Evolutionary conservation across 163 green algal genomes (phyloP).

Genomic region (Volvox carteri): DNA sequence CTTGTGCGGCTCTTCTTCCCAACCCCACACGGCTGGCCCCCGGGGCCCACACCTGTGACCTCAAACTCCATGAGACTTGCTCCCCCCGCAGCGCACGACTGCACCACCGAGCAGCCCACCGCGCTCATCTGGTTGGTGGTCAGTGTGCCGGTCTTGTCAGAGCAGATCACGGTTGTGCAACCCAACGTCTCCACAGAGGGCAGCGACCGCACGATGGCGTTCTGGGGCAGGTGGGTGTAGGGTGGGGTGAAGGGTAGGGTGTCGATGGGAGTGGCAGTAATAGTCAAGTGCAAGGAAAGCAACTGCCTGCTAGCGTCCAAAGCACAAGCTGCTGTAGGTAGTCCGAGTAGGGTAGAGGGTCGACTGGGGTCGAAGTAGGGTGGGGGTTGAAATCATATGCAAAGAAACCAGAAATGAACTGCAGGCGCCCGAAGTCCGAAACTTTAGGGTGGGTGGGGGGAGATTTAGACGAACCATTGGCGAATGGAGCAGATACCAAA

Average conservation of each 20-base stretch:
- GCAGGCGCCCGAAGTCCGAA: no score
- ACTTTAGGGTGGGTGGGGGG: no score
- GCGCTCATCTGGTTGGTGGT: conserved; percentile 91
- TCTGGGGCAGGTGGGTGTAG: conserved; percentile 49
- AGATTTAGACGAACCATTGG: no score
- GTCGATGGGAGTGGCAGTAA: no score
- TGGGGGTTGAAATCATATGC: no score
- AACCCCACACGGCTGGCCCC: not conserved
- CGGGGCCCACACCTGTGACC: conserved; percentile 63
- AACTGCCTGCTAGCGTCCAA: no score
- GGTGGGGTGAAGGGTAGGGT: not conserved
- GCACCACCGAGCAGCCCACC: conserved; percentile 65
- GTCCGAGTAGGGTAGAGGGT: no score
- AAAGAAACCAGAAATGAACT: no score
- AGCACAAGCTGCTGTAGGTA: no score
- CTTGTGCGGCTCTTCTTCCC: not conserved
- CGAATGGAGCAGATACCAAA: no score
- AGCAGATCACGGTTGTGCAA: conserved; percentile 97
- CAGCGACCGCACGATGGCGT: conserved; percentile 94
- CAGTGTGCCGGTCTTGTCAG: conserved; percentile 95
- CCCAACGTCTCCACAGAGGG: conserved; percentile 95
- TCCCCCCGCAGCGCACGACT: conserved; percentile 13
- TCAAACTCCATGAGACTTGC: conserved; percentile 57
- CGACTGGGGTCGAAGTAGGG: no score
- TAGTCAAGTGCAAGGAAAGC: no score